Evolutionary conservation across 176 grass and related monocot genomes (phyloP), one percentile per base, ranked within the genome.

Genomic region (Calamus simplicifolius): DNA sequence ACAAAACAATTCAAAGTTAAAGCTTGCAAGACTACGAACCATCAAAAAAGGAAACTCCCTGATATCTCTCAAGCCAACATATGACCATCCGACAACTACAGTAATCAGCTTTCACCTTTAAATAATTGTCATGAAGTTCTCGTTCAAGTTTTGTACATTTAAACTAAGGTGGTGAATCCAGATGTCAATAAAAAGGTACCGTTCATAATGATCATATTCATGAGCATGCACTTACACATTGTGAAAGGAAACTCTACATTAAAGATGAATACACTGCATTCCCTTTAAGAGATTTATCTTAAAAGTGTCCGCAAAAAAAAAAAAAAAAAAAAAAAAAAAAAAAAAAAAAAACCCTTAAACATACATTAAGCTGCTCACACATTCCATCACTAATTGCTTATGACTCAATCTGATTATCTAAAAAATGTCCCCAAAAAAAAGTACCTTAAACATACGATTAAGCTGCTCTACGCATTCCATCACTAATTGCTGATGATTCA

Each of bases 391-490:
- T 27, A 89, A 72, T 66, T 79, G 78, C 25, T 89, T 79, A 63
- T 89, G 85, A 62, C 78, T 81, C 2, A 89, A 60, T 30, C 18
- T 35, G 1, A 16, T 60, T 60, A 16, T 18, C 27, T 61, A 43
- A 10, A n/a, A 62, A 31, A 4, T 10, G 3, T 23, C 21, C 1
- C 1, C 21, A 23, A 23, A 25, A 19, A 23, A 51, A 58, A 54
- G 29, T 85, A 95, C 89, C 89, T 95, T 95, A 64, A 95, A 95
- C 89, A 97, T 92, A 51, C 84, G 93, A 70, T 69, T 79, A 17
- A 97, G 93, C 69, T 97, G 93, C 66, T 97, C 84, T 35, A 97
- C 93, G n/a, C 93, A 97, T 57, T 97, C 93, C 25, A 73, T 67
- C 6, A 92, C 81, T 16, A 97, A 75, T 49, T 91, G 87, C 14